These are phyloP conservation scores for Termitomyces sp. DNA, from an alignment of 768 basidiomycete genomes.

Conservation along the genomic window DNA sequence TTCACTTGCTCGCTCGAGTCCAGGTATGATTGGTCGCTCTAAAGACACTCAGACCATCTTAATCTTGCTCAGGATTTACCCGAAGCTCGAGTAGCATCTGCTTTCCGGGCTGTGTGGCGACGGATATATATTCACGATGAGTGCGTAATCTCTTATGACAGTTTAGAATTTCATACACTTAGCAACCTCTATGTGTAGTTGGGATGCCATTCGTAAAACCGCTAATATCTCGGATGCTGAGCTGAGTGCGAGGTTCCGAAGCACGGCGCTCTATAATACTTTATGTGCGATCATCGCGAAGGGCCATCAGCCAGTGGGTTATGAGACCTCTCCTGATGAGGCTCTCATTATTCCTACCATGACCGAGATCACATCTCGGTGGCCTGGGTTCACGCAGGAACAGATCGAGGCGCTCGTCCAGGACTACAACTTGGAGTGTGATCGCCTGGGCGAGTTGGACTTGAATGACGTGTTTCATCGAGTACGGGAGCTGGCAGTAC, in stretches of 20 bases:
- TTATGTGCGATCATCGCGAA: slow-evolving; percentile 46
- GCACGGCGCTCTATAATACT: slow-evolving; percentile 73
- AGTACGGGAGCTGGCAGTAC: slow-evolving; percentile 57
- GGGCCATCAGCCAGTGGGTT: slow-evolving; percentile 39
- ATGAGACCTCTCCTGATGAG: slow-evolving; percentile 52
- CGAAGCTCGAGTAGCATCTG: slow-evolving; percentile 61
- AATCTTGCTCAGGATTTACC: slow-evolving; percentile 53
- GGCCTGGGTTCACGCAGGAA: slow-evolving; percentile 70
- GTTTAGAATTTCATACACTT: background rate
- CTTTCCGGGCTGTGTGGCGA: slow-evolving; percentile 80
- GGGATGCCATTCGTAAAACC: slow-evolving; percentile 74
- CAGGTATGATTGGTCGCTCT: slow-evolving; percentile 33
- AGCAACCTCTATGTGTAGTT: slow-evolving; percentile 41
- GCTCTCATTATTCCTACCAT: slow-evolving; percentile 56
- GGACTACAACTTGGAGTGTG: slow-evolving; percentile 64
- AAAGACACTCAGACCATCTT: background rate
- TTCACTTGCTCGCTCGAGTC: slow-evolving; percentile 60
- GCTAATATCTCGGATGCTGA: slow-evolving; percentile 74
- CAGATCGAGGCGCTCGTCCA: slow-evolving; percentile 53
- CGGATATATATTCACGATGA: slow-evolving; percentile 86
- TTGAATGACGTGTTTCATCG: slow-evolving; percentile 61
- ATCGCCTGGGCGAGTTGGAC: slow-evolving; percentile 51
- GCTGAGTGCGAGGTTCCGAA: slow-evolving; percentile 64
- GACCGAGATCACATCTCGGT: slow-evolving; percentile 64
- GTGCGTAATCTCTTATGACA: slow-evolving; percentile 42